phyloP scores from a whole-genome alignment of 768 basidiomycete genomes.

The Kwoniella europaea region DNA sequence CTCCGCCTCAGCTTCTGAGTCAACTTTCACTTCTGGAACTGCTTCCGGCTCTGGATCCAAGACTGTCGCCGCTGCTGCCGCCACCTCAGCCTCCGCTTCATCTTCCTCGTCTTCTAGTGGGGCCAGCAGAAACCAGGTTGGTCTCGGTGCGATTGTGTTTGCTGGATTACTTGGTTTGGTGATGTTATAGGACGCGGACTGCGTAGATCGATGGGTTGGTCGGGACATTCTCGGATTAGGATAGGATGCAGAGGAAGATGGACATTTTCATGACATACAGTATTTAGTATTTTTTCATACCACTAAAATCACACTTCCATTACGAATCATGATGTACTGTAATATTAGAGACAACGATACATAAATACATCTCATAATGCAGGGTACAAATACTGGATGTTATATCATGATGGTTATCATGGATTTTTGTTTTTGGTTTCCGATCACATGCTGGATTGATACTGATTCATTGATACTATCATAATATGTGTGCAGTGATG shows the following conservation, averaged over 20 bases:
- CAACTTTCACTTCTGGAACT: conserved; percentile 22
- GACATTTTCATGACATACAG: not conserved
- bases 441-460: too few species aligned
- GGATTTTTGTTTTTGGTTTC: too few species aligned
- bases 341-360: too few species aligned
- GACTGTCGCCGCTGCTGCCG: conserved; percentile 1
- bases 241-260: not conserved
- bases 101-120: not conserved
- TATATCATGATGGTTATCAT: too few species aligned
- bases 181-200: not conserved
- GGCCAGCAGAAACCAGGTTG: conserved; percentile 13
- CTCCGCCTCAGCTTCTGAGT: conserved; percentile 20
- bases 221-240: not conserved
- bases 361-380: too few species aligned
- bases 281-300: too few species aligned
- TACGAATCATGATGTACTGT: too few species aligned
- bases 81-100: conserved; percentile 13
- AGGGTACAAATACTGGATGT: too few species aligned
- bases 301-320: too few species aligned
- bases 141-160: conserved; percentile 6
- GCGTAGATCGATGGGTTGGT: not conserved
- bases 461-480: too few species aligned
- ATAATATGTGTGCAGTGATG: too few species aligned
- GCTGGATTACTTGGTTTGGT: conserved; percentile 9
- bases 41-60: conserved; percentile 9